Percentiles rank a stretch among this genome's conserved stretches.
Conservation (phyloP, 768 basidiomycete species). For the Glaciozyma antarctica region DNA sequence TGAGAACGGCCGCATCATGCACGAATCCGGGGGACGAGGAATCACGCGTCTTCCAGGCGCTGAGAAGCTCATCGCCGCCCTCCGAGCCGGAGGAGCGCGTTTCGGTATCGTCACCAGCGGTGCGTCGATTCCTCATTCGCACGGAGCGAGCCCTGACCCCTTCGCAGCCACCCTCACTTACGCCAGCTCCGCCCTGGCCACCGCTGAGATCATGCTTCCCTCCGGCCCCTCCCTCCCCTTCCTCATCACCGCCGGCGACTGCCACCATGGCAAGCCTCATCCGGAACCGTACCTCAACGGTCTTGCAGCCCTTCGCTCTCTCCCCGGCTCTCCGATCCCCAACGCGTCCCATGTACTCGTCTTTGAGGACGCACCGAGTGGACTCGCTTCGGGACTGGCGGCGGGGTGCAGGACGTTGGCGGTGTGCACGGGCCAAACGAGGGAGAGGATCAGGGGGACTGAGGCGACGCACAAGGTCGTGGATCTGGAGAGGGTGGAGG, state of each 20-base stretch:
- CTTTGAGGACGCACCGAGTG: conserved; percentile 81
- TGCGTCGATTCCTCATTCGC: conserved; percentile 35
- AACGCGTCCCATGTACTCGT: conserved; percentile 46
- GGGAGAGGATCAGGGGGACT: conserved; percentile 49
- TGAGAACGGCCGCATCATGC: conserved; percentile 17
- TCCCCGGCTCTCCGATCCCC: conserved; percentile 7
- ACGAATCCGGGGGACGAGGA: conserved; percentile 31
- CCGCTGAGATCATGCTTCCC: conserved; percentile 47
- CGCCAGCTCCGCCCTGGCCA: conserved; percentile 56
- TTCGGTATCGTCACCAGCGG: conserved; percentile 86
- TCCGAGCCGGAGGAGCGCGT: conserved; percentile 48
- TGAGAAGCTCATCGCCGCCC: conserved; percentile 49
- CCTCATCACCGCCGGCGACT: conserved; percentile 67
- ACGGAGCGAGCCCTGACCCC: neutral
- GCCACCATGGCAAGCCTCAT: conserved; percentile 68
- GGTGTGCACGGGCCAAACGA: conserved; percentile 68
- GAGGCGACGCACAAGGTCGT: conserved; percentile 59
- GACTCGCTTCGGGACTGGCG: conserved; percentile 61
- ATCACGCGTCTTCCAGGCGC: conserved; percentile 58
- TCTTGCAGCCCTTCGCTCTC: conserved; percentile 29
- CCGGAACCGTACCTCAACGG: conserved; percentile 71
- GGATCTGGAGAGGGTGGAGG: conserved; percentile 52
- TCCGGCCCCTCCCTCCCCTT: conserved; percentile 42
- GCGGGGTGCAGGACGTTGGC: conserved; percentile 69
- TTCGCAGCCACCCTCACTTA: conserved; percentile 67